A percentile compares a stretch with the other conserved stretches of the same genome.
Conservation (phyloP, 179 eudicot species). For the Spergularia azorica region DNA sequence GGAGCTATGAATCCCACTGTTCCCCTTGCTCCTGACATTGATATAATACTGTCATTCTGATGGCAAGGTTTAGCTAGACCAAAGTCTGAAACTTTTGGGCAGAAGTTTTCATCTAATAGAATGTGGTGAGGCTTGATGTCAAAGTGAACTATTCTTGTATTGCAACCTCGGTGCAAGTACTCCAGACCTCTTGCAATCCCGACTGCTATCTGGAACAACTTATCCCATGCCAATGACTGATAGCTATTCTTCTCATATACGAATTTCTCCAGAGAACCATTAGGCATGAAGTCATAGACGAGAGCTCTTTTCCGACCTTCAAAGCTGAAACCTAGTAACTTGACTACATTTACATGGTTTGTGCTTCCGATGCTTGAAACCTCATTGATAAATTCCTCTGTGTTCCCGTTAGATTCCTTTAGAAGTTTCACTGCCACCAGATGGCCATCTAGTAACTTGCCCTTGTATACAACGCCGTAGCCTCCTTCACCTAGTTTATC, state of each 20-base stretch:
- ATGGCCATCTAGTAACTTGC: conserved; percentile 18
- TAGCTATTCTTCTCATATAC: conserved; percentile 6
- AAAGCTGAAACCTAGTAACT: conserved; percentile 29
- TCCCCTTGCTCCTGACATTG: conserved; percentile 36
- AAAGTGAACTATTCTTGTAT: conserved; percentile 35
- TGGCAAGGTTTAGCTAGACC: conserved; percentile 33
- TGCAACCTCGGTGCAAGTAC: conserved; percentile 37
- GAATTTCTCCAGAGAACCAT: conserved; percentile 37
- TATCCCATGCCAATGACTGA: conserved; percentile 18
- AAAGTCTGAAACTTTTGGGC: conserved; percentile 40
- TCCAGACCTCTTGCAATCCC: conserved; percentile 36
- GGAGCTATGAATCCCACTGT: conserved; percentile 42
- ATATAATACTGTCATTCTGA: conserved; percentile 23
- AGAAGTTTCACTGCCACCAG: conserved; percentile 35
- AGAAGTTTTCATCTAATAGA: conserved; percentile 31
- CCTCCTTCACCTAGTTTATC: conserved; percentile 39
- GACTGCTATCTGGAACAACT: conserved; percentile 29
- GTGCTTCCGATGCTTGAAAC: conserved; percentile 33
- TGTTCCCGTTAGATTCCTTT: conserved; percentile 20
- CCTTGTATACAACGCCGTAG: conserved; percentile 27
- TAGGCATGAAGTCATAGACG: conserved; percentile 33
- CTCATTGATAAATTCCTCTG: conserved; percentile 33
- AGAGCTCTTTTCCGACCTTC: conserved; percentile 34
- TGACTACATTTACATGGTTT: conserved; percentile 32
- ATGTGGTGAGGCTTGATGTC: conserved; percentile 45